A percentile compares a stretch with the other conserved stretches of the same genome.
phyloP scores from a whole-genome alignment of 2,329 filamentous ascomycete species.

The Clarireedia paspali region DNA sequence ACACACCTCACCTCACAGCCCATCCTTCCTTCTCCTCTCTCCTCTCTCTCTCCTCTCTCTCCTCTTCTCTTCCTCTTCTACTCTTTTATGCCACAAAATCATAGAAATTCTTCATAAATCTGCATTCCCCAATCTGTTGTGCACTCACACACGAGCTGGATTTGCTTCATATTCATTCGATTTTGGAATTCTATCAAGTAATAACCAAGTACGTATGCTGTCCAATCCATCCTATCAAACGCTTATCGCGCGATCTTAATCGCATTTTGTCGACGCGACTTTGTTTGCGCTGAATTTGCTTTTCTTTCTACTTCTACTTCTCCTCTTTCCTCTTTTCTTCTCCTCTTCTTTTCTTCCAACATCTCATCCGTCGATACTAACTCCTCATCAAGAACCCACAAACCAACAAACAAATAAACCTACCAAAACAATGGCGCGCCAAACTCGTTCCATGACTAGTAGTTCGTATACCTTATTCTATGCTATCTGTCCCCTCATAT shows the following conservation, averaged over 20 bases:
- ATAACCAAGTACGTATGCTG: background rate
- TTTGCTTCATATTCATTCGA: background rate
- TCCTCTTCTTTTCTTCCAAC: background rate
- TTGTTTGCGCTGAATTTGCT: background rate
- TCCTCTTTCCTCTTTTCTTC: background rate
- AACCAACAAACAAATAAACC: slow-evolving; percentile 9
- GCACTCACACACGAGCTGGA: background rate
- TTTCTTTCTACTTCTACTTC: background rate
- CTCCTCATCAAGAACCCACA: background rate
- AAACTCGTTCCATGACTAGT: slow-evolving; percentile 24
- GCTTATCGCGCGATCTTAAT: background rate
- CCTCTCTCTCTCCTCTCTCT: background rate
- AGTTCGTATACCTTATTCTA: slow-evolving; percentile 18
- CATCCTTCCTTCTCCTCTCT: background rate
- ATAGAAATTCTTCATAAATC: background rate
- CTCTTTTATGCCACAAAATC: background rate
- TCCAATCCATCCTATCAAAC: background rate
- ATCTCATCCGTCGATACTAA: background rate
- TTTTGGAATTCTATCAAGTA: background rate
- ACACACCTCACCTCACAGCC: slow-evolving; percentile 2
- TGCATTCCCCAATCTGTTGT: background rate
- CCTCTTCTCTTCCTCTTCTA: too few species aligned
- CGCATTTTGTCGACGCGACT: background rate
- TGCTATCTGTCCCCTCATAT: background rate
- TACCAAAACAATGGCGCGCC: slow-evolving; percentile 24